phyloP scores from a whole-genome alignment of 352 stramenopile genomes.

The Phytophthora nicotianae region DNA sequence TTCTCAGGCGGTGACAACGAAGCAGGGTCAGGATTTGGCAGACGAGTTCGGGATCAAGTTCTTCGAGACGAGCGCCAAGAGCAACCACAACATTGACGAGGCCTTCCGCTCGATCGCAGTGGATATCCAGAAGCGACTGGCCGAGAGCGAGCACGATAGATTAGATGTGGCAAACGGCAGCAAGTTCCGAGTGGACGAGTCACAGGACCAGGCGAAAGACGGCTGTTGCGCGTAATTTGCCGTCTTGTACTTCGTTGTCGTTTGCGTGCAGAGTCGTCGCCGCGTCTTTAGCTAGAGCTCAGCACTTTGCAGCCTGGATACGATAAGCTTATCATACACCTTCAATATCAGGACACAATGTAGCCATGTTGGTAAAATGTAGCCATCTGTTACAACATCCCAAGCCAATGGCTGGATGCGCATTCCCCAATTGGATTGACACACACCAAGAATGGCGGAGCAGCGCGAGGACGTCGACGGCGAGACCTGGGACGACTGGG shows the following conservation, averaged over 20 bases:
- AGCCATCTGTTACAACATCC: slow-evolving; percentile 33
- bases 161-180: slow-evolving; percentile 88
- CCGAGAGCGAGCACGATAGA: slow-evolving; percentile 88
- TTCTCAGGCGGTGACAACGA: slow-evolving; percentile 86
- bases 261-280: slow-evolving; percentile 15
- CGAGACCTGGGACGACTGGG: slow-evolving; percentile 88
- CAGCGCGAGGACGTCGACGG: slow-evolving; percentile 27
- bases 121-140: slow-evolving; percentile 88
- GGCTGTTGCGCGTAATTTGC: slow-evolving; percentile 67
- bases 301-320: slow-evolving; percentile 8
- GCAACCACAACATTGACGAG: slow-evolving; percentile 93
- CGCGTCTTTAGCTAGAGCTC: not conserved
- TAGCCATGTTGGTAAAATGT: too few relatives aligned
- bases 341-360: not conserved
- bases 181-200: slow-evolving; percentile 87
- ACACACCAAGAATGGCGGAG: slow-evolving; percentile 4
- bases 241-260: slow-evolving; percentile 12
- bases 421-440: not conserved
- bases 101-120: slow-evolving; percentile 89
- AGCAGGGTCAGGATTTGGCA: slow-evolving; percentile 93
- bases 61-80: slow-evolving; percentile 95
- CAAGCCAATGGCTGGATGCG: slow-evolving; percentile 15
- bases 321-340: slow-evolving; percentile 35
- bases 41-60: slow-evolving; percentile 95
- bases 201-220: slow-evolving; percentile 79